Evolutionary conservation across 495 filamentous ascomycete genomes (phyloP).

Genomic region (Daldinia childiae): DNA sequence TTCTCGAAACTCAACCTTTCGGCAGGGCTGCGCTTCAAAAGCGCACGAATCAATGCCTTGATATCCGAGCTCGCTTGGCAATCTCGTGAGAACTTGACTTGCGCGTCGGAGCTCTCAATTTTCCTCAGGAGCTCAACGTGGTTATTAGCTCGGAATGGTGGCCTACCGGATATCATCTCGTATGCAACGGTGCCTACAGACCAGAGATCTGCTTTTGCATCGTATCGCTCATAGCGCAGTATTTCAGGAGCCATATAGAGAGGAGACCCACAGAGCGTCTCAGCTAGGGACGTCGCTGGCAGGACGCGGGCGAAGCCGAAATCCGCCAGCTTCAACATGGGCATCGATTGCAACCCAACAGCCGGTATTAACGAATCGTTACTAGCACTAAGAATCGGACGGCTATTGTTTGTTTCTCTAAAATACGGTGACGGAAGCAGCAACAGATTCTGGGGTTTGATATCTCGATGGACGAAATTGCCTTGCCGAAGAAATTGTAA

Average conservation of each 20-base stretch:
- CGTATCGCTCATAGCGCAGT: constrained; percentile 95
- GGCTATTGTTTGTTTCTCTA: constrained; percentile 51
- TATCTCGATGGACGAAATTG: constrained; percentile 93
- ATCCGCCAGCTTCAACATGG: constrained; percentile 96
- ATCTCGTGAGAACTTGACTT: constrained; percentile 82
- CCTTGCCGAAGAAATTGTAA: constrained; percentile 84
- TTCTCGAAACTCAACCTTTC: constrained; percentile 84
- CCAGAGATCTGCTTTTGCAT: constrained; percentile 96
- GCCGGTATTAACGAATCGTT: constrained; percentile 80
- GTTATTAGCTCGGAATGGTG: constrained; percentile 90
- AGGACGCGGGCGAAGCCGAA: constrained; percentile 95
- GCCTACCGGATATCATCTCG: constrained; percentile 92
- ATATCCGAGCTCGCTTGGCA: constrained; percentile 75
- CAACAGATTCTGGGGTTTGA: constrained; percentile 96
- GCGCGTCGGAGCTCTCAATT: constrained; percentile 87
- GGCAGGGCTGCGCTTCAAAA: constrained; percentile 85
- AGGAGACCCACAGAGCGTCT: constrained; percentile 97
- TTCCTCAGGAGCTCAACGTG: constrained; percentile 92
- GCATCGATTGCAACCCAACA: constrained; percentile 84
- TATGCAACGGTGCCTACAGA: constrained; percentile 94
- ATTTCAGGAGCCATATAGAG: constrained; percentile 99
- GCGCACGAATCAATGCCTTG: constrained; percentile 79
- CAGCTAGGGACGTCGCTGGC: constrained; percentile 87
- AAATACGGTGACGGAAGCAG: constrained; percentile 83
- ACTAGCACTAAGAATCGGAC: constrained; percentile 68